A percentile compares a stretch with the other conserved stretches of the same genome.
These are phyloP conservation scores for Hirsutella minnesotensis DNA, from an alignment of 2,329 filamentous ascomycete species.

Conservation along the genomic window DNA sequence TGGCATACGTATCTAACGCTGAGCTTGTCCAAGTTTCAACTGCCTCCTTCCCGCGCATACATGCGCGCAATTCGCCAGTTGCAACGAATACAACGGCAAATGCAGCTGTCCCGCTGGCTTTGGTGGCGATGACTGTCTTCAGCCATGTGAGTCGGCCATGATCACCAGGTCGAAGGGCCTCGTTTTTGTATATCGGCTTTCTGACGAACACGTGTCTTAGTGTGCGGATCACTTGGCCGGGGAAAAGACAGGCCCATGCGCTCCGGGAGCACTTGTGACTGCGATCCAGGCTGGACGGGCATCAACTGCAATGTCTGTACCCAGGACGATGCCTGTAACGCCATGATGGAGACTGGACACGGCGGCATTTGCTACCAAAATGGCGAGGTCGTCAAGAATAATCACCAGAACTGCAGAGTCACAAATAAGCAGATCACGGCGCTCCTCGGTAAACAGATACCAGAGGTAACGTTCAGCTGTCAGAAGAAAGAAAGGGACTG, in stretches of 20 bases:
- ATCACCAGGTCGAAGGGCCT: too few species aligned
- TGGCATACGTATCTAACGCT: constrained; percentile 4
- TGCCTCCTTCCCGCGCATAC: constrained; percentile 87
- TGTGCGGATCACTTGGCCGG: constrained; percentile 79
- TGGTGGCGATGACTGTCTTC: constrained; percentile 84
- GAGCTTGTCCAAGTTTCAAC: constrained; percentile 64
- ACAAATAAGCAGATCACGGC: constrained; percentile 91
- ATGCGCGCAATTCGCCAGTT: constrained; percentile 82
- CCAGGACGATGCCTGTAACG: constrained; percentile 70
- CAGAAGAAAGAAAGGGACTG: constrained; percentile 63
- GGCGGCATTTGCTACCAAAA: constrained; percentile 87
- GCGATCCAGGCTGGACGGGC: constrained; percentile 86
- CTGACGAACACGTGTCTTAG: constrained; percentile 17
- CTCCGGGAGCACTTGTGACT: constrained; percentile 61
- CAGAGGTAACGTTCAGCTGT: constrained; percentile 92
- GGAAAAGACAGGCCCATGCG: constrained; percentile 70
- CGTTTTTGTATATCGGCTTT: background rate
- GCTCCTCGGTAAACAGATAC: constrained; percentile 71
- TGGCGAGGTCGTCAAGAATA: constrained; percentile 82
- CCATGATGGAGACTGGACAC: constrained; percentile 71
- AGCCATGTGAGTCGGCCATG: constrained; percentile 46
- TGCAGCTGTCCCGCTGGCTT: constrained; percentile 88
- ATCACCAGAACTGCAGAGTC: constrained; percentile 96
- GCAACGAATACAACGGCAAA: constrained; percentile 83
- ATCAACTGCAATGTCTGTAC: constrained; percentile 98